Base-by-base conservation (phyloP, 495 filamentous ascomycete genomes). In the Hypoxylon perforatum region DNA sequence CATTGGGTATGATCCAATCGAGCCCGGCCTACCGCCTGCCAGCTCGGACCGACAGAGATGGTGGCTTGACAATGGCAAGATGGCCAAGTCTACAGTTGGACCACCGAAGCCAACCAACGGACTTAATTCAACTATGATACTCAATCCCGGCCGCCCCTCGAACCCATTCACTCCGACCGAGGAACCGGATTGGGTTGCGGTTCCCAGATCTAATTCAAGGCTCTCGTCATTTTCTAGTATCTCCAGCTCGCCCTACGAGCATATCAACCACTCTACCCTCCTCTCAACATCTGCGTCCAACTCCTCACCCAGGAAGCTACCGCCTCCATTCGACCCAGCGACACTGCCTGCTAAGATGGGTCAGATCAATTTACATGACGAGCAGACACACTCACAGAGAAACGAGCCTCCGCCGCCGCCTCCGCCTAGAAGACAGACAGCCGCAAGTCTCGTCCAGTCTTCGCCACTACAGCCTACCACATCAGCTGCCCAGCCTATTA, bases 41-140 rank as follows among this genome's bases (percentile, higher is more conserved):
- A 97, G 94, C 73, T 96, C 93, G 3, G 93, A 97, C 71, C 83
- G 85, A 33, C 85, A 88, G 60, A 96, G 92, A 78, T 99, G 95
- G 95, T 99, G 95, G 95, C 80, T 98, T 23, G 91, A 96, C 50
- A 91, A 92, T 75, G 91, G 90, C 30, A 86, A 89, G 58, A 88
- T 91, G 51, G 92, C 91, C 8, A 88, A 88, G 59, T 94, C 93
- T 18, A 81, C 76, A 12, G 68, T 96, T 23, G 82, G 81, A 35
- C 88, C 91, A 18, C 90, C 93, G 2, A 78, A 80, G 21, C 77
- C 79, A 22, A 72, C 73, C 30, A 75, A 72, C 33, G 68, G 77
- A 6, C 73, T 71, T 52, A 55, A 51, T 51, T 65, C 69, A 9
- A 84, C 83, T 8, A 79, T 84, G 38, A 76, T 89, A 15, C 83